Evolutionary conservation across 139 green algal species (phyloP).

Genomic region (Coccomyxa sp.): DNA sequence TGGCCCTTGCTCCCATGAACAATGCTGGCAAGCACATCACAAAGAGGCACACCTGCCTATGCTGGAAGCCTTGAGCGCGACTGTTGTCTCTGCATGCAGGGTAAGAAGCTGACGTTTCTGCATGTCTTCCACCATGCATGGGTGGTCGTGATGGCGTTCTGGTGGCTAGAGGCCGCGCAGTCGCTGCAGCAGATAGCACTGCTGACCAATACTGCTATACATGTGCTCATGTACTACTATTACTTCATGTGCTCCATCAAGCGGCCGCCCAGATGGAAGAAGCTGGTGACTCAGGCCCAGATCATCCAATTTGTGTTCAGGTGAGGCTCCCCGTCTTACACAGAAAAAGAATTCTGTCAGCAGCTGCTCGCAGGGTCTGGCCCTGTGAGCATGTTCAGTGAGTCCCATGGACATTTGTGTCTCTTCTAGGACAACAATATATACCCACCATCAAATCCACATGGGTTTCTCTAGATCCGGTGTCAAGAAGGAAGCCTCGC

Average conservation of each 20-base stretch:
- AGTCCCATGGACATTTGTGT: too few species aligned
- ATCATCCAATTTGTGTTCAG: conserved; percentile 47
- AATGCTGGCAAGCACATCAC: neutral
- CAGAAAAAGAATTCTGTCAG: neutral
- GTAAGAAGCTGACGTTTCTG: conserved; percentile 40
- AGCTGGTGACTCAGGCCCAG: conserved; percentile 22
- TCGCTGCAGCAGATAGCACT: conserved; percentile 41
- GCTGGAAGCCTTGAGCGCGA: neutral
- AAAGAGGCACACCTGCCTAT: neutral
- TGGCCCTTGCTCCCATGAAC: neutral
- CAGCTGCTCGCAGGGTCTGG: neutral
- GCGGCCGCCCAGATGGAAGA: conserved; percentile 18
- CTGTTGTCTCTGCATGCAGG: conserved; percentile 4
- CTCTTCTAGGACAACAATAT: too few species aligned
- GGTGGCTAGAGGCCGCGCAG: conserved; percentile 39
- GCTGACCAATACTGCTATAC: conserved; percentile 44
- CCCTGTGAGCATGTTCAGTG: too few species aligned
- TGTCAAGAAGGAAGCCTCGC: too few species aligned
- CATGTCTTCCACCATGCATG: conserved; percentile 35
- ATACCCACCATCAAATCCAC: too few species aligned
- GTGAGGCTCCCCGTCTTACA: neutral
- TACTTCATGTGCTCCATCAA: conserved; percentile 22
- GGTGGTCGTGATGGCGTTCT: conserved; percentile 42
- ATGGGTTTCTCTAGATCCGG: too few species aligned
- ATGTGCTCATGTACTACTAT: conserved; percentile 54